These are phyloP conservation scores for Alliaria petiolata DNA, from an alignment of 345 rosid genomes.

Conservation along the genomic window DNA sequence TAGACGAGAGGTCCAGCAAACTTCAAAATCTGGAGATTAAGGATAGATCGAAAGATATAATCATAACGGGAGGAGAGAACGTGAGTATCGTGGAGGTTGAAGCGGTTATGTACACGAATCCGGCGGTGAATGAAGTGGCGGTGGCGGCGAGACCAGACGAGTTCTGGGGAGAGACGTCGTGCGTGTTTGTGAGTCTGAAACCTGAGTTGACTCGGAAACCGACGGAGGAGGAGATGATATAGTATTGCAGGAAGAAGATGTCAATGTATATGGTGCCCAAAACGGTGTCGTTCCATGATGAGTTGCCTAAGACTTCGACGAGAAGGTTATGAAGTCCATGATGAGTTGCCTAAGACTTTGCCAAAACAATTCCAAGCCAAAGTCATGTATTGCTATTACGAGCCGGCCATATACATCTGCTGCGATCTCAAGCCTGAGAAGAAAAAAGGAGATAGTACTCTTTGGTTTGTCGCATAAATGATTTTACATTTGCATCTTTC, in stretches of 20 bases:
- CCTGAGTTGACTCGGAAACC: slow-evolving; percentile 40
- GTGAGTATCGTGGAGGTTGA: slow-evolving; percentile 76
- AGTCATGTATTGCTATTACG: too few species aligned
- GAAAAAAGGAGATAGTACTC: too few species aligned
- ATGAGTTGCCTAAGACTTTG: too few species aligned
- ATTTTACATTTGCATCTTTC: too few species aligned
- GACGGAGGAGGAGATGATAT: slow-evolving; percentile 34
- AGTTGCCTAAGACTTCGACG: slow-evolving; percentile 69
- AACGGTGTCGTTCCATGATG: slow-evolving; percentile 52
- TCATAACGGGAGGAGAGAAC: slow-evolving; percentile 86
- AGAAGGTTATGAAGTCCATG: slow-evolving; percentile 53
- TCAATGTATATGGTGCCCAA: slow-evolving; percentile 65
- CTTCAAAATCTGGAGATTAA: slow-evolving; percentile 64
- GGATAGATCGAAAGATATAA: slow-evolving; percentile 74
- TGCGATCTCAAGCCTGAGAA: too few species aligned
- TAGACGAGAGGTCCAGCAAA: too few species aligned
- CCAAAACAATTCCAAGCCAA: too few species aligned
- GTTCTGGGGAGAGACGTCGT: slow-evolving; percentile 85
- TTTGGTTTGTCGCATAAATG: too few species aligned
- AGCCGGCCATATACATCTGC: too few species aligned
- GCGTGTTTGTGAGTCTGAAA: slow-evolving; percentile 45
- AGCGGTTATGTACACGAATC: slow-evolving; percentile 61
- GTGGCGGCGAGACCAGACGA: slow-evolving; percentile 82
- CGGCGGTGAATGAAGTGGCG: slow-evolving; percentile 67
- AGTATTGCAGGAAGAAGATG: slow-evolving; percentile 43